Percentiles rank a stretch among this genome's conserved stretches.
Evolutionary conservation across 2,329 filamentous ascomycete species (phyloP).

Genomic region (Thelonectria rubi): DNA sequence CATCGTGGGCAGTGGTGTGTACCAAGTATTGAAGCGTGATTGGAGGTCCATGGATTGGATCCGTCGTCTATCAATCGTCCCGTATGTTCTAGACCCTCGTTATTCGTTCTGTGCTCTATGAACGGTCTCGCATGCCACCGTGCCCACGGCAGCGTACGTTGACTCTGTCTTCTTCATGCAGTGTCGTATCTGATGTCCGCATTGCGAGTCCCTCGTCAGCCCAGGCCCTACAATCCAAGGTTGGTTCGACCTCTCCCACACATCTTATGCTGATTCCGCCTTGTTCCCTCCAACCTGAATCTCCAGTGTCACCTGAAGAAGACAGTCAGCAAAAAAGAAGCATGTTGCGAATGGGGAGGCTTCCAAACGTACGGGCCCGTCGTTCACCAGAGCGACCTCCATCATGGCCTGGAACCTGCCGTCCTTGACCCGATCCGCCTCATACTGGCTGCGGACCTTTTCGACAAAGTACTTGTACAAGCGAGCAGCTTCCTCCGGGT

Average conservation of each 20-base stretch:
- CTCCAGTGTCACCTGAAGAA: slow-evolving; percentile 21
- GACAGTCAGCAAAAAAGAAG: slow-evolving; percentile 8
- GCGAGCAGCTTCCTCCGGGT: slow-evolving; percentile 77
- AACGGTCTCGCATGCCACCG: no score
- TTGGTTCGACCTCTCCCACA: background rate
- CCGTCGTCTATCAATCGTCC: no score
- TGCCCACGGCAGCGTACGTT: no score
- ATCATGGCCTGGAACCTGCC: slow-evolving; percentile 99
- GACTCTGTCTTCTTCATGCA: no score
- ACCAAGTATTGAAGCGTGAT: no score
- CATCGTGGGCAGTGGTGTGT: no score
- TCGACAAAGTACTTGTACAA: slow-evolving; percentile 87
- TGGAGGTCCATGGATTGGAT: no score
- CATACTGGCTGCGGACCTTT: slow-evolving; percentile 78
- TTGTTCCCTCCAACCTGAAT: slow-evolving; percentile 18
- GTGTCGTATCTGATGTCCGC: no score
- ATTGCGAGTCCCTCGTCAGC: background rate
- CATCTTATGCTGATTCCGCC: background rate
- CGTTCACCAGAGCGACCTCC: slow-evolving; percentile 93
- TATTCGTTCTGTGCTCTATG: no score
- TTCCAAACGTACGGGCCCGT: slow-evolving; percentile 67
- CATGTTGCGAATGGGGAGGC: background rate
- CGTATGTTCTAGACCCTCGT: no score
- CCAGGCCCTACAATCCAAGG: background rate
- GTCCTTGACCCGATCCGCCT: slow-evolving; percentile 81